Conservation (phyloP, 306 rosid genomes). For the Sechiopsis laciniata region DNA sequence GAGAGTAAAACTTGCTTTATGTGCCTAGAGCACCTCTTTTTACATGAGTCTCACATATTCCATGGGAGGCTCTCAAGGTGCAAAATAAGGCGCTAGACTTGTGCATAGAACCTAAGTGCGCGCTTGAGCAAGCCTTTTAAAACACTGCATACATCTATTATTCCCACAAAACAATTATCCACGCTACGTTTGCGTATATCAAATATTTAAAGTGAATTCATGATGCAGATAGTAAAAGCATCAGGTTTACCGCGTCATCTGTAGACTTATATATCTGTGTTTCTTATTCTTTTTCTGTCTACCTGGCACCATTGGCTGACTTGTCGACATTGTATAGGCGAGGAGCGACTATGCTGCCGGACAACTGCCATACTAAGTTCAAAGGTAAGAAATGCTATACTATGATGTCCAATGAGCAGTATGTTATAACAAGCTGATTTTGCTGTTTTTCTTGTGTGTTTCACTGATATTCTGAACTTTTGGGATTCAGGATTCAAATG, state of each 20-base stretch:
- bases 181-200: not conserved
- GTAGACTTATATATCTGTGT: not conserved
- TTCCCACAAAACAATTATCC: too few relatives aligned
- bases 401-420: too few relatives aligned
- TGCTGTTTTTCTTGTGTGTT: slow-evolving; percentile 7
- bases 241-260: not conserved
- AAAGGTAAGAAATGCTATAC: slow-evolving; percentile 30
- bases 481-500: slow-evolving; percentile 44
- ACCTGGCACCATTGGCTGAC: slow-evolving; percentile 8
- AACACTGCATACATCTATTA: too few relatives aligned
- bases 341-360: slow-evolving; percentile 27
- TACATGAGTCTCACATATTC: too few relatives aligned
- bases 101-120: too few relatives aligned
- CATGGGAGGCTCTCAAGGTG: too few relatives aligned
- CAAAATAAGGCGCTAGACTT: too few relatives aligned
- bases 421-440: too few relatives aligned
- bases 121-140: too few relatives aligned
- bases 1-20: too few relatives aligned
- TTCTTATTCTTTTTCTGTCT: not conserved
- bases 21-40: too few relatives aligned
- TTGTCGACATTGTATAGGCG: slow-evolving; percentile 27
- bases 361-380: slow-evolving; percentile 34
- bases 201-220: not conserved
- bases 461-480: slow-evolving; percentile 14
- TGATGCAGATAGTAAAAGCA: not conserved